Percentiles rank a stretch among this genome's conserved stretches.
Evolutionary conservation across 352 stramenopile genomes (phyloP).

Genomic region (Pilasporangium apinafurcum): DNA sequence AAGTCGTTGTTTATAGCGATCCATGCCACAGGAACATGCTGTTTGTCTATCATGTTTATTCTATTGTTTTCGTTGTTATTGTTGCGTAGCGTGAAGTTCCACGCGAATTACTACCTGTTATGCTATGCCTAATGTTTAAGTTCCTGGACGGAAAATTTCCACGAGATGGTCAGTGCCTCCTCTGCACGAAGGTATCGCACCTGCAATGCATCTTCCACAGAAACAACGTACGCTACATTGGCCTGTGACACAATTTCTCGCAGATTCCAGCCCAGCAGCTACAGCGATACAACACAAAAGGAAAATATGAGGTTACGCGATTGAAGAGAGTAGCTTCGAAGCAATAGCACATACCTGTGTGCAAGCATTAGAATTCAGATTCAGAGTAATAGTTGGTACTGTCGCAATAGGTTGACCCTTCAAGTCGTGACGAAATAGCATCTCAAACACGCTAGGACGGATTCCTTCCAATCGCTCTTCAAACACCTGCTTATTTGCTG

Average conservation of each 20-base stretch:
- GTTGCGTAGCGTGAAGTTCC: too few relatives aligned
- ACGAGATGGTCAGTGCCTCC: conserved; percentile 37
- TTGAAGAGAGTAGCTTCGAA: too few relatives aligned
- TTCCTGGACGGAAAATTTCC: conserved; percentile 37
- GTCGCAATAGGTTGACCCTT: conserved; percentile 21
- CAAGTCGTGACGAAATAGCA: conserved; percentile 46
- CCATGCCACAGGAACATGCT: too few relatives aligned
- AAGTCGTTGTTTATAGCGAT: too few relatives aligned
- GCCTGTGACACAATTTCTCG: conserved; percentile 42
- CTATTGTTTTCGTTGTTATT: too few relatives aligned
- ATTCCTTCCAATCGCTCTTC: conserved; percentile 63
- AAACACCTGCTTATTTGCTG: conserved; percentile 18
- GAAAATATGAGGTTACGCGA: too few relatives aligned
- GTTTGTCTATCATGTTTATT: too few relatives aligned
- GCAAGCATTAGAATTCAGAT: conserved; percentile 37
- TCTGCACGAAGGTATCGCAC: conserved; percentile 41
- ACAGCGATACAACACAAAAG: neutral
- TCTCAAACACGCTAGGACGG: conserved; percentile 46
- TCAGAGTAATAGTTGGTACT: conserved; percentile 19
- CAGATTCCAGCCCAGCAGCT: conserved; percentile 57
- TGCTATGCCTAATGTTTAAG: conserved; percentile 16
- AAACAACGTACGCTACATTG: conserved; percentile 36
- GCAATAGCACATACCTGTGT: conserved; percentile 28
- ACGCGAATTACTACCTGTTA: too few relatives aligned
- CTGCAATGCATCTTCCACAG: conserved; percentile 29